A percentile compares a stretch with the other conserved stretches of the same genome.
Conservation (phyloP, 345 rosid species). For the Populus pruinosa region DNA sequence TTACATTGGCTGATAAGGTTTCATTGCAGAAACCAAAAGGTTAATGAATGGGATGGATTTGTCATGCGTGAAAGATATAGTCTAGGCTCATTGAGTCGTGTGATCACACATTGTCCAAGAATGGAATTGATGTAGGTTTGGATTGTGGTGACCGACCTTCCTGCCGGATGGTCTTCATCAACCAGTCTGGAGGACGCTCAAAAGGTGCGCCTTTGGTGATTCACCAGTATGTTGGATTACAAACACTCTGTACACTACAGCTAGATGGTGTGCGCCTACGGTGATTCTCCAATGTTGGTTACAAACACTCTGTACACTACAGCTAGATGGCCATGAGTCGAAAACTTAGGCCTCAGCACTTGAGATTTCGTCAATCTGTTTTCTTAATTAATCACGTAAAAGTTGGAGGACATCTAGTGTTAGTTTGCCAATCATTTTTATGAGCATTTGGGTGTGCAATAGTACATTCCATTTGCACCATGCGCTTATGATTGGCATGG, state of each 20-base stretch:
- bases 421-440: slow-evolving; percentile 28
- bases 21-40: background rate
- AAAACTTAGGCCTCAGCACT: background rate
- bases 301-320: background rate
- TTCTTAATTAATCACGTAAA: background rate
- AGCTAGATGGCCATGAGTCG: slow-evolving; percentile 24
- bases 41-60: background rate
- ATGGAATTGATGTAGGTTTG: background rate
- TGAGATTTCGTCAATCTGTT: slow-evolving; percentile 27
- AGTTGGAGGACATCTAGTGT: background rate
- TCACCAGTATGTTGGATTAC: slow-evolving; percentile 6
- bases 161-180: slow-evolving; percentile 11
- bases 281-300: slow-evolving; percentile 17
- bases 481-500: slow-evolving; percentile 36
- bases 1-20: background rate
- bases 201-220: slow-evolving; percentile 7
- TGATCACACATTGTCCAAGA: background rate
- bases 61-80: background rate
- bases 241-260: slow-evolving; percentile 1
- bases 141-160: background rate
- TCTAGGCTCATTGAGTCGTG: background rate
- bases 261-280: background rate
- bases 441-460: slow-evolving; percentile 17
- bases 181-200: background rate
- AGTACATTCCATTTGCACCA: slow-evolving; percentile 34